Conservation (phyloP, 805 yeast genomes). For the Saturnispora kantuleensis region DNA sequence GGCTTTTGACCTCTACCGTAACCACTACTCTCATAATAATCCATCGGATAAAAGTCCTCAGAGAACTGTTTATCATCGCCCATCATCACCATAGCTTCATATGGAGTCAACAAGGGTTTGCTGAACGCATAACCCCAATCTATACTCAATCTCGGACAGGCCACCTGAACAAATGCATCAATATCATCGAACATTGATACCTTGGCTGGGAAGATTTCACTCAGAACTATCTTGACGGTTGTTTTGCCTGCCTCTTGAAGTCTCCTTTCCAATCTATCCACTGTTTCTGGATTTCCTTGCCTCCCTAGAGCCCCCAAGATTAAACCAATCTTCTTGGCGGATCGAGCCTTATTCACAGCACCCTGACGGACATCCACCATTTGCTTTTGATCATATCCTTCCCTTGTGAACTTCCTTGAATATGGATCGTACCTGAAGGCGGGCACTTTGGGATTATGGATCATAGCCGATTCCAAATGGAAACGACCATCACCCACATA, state of each 20-base stretch:
- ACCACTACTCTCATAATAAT: constrained; percentile 82
- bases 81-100: constrained; percentile 88
- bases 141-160: constrained; percentile 90
- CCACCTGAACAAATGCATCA: constrained; percentile 94
- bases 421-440: constrained; percentile 96
- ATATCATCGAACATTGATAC: constrained; percentile 85
- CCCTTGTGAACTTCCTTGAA: constrained; percentile 81
- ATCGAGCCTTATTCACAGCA: constrained; percentile 57
- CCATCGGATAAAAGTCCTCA: constrained; percentile 81
- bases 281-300: constrained; percentile 81
- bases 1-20: constrained; percentile 85
- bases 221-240: constrained; percentile 72
- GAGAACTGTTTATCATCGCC: constrained; percentile 60
- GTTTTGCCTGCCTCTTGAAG: constrained; percentile 47
- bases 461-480: constrained; percentile 93
- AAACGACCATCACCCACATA: constrained; percentile 95
- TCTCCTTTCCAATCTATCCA: constrained; percentile 50
- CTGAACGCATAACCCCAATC: constrained; percentile 99
- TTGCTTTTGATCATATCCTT: constrained; percentile 79
- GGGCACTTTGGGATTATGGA: constrained; percentile 86
- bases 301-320: constrained; percentile 91
- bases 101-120: constrained; percentile 87
- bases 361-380: constrained; percentile 62
- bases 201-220: constrained; percentile 91
- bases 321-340: constrained; percentile 64